Evolutionary conservation across 805 yeast genomes (phyloP), one percentile per base, ranked within the genome.

Genomic region (Kurtzmaniella cleridarum): DNA sequence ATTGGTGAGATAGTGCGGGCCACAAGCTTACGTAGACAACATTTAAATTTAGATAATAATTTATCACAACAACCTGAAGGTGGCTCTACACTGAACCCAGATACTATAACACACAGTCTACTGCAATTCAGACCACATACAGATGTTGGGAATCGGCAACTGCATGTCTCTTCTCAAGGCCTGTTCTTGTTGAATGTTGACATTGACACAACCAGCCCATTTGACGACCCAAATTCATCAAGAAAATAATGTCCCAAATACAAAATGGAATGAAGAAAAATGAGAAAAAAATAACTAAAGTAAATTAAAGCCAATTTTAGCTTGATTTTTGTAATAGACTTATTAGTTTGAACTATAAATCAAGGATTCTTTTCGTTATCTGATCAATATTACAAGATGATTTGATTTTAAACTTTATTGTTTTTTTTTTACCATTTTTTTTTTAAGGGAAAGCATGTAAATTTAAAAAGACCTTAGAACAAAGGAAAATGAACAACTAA

Each of bases 1-100:
- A 64, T 68, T 27, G 73, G 71, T 15, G 71, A 68, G 43, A 68
- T 68, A 35, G 55, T 57, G 31, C 55, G 73, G 2, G 72, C 73
- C 29, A 66, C 70, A 3, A 59, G 67, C 39, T 50, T 61, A 6
- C 46, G 59, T 17, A 47, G 51, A 27, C 27, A 20, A 26, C 34
- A 20, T 20, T 20, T 20, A 20, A 20, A 20, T 20, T 20, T 20
- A 20, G 24, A 20, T 5, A 20, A 20, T 20, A 20, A 20, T 8
- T 5, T 20, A 20, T 20, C 8, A 20, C 24, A 9, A n/a, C 42
- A 9, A n/a, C 42, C 41, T 27, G 43, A 40, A 14, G 26, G 24
- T 27, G 3, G 6, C 31, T 13, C 32, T n/a, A 27, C 12, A 14
- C 11, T 28, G 15, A n/a, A 28, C 11, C 5, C 27, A 11, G 20